phyloP scores from a whole-genome alignment of 2,329 filamentous ascomycete species.

The Colletotrichum orchidophilum region DNA sequence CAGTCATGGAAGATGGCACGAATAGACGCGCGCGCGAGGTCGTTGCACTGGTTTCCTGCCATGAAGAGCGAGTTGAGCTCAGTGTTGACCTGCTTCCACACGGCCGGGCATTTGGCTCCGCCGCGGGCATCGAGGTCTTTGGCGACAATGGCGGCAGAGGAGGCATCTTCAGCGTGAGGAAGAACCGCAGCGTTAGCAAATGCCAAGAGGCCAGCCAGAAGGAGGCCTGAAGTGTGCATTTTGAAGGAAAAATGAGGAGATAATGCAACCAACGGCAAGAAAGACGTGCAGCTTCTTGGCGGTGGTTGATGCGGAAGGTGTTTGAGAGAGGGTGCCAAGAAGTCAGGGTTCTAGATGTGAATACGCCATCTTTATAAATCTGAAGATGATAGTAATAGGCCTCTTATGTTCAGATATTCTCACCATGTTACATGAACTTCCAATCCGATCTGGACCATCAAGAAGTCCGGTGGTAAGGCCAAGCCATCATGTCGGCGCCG shows the following conservation, averaged over 20 bases:
- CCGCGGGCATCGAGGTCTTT: background rate
- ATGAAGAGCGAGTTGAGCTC: constrained; percentile 48
- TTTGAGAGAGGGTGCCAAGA: background rate
- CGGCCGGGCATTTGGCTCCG: background rate
- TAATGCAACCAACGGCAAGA: background rate
- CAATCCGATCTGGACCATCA: background rate
- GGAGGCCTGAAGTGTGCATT: background rate
- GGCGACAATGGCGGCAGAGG: background rate
- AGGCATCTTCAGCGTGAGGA: background rate
- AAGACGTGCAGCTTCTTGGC: background rate
- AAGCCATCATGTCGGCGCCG: background rate
- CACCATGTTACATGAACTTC: background rate
- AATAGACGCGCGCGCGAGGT: constrained; percentile 53
- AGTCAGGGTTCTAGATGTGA: background rate
- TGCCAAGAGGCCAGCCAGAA: constrained; percentile 9
- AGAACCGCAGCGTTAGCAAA: background rate
- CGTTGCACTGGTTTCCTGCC: constrained; percentile 46
- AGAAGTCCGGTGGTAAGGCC: background rate
- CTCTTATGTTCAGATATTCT: background rate
- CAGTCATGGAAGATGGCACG: constrained; percentile 59
- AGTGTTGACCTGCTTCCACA: constrained; percentile 51
- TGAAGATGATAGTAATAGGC: background rate
- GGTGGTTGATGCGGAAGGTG: background rate
- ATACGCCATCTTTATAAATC: background rate
- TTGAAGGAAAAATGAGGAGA: background rate